Conservation (phyloP, 352 stramenopile genomes). For the Phytophthora sp. region DNA sequence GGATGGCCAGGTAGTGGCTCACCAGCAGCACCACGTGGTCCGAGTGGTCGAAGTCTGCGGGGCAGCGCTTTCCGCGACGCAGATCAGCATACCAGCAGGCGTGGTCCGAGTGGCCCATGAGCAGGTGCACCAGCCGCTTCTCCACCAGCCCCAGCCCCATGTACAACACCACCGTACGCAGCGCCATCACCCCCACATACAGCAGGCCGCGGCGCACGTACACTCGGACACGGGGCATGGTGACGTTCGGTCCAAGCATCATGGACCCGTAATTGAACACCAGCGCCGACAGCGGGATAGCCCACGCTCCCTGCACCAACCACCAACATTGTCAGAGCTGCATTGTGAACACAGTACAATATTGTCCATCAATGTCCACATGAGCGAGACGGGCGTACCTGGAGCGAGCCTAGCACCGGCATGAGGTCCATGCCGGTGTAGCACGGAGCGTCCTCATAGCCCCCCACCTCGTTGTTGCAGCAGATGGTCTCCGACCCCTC, state of each 20-base stretch:
- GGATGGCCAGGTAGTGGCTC: slow-evolving; percentile 72
- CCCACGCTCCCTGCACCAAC: slow-evolving; percentile 58
- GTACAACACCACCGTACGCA: slow-evolving; percentile 77
- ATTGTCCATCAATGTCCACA: neutral
- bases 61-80: slow-evolving; percentile 58
- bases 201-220: slow-evolving; percentile 60
- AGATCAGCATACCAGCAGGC: slow-evolving; percentile 70
- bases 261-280: slow-evolving; percentile 77
- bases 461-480: slow-evolving; percentile 46
- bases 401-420: slow-evolving; percentile 47
- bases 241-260: slow-evolving; percentile 60
- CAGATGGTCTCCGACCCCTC: slow-evolving; percentile 53
- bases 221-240: slow-evolving; percentile 55
- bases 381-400: slow-evolving; percentile 42
- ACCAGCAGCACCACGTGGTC: slow-evolving; percentile 83
- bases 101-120: slow-evolving; percentile 37
- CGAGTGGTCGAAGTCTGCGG: slow-evolving; percentile 72
- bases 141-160: slow-evolving; percentile 62
- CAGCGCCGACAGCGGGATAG: slow-evolving; percentile 58
- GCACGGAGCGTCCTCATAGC: slow-evolving; percentile 46
- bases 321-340: slow-evolving; percentile 2
- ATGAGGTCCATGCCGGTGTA: slow-evolving; percentile 73
- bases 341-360: neutral
- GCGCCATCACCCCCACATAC: slow-evolving; percentile 65
- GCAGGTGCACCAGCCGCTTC: slow-evolving; percentile 39